Conservation (phyloP, 352 stramenopile genomes). For the Globisporangium abappressorium region DNA sequence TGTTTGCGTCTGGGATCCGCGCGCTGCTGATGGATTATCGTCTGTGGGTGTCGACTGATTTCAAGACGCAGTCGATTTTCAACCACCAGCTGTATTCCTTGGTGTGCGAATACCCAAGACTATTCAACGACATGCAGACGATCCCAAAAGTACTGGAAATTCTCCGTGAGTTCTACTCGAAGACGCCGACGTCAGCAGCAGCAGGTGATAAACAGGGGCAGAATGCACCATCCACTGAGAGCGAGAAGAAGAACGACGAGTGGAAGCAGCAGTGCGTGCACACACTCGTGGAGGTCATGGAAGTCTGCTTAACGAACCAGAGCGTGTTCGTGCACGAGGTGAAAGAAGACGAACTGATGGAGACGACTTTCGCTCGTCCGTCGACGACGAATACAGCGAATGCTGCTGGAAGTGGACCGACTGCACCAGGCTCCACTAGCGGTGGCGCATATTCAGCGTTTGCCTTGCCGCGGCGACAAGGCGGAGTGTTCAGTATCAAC, state of each 20-base stretch:
- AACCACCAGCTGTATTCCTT: constrained; percentile 75
- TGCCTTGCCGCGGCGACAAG: constrained; percentile 34
- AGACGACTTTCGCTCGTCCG: constrained; percentile 58
- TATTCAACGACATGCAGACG: constrained; percentile 63
- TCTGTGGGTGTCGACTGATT: constrained; percentile 57
- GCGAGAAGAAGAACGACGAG: constrained; percentile 53
- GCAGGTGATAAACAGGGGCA: constrained; percentile 4
- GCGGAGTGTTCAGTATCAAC: constrained; percentile 72
- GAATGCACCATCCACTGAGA: constrained; percentile 8
- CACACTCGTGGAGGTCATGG: constrained; percentile 68
- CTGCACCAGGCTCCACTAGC: constrained; percentile 5
- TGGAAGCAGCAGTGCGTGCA: constrained; percentile 79
- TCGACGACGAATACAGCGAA: constrained; percentile 13
- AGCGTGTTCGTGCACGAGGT: constrained; percentile 67
- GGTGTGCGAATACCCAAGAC: constrained; percentile 61
- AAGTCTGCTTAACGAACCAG: constrained; percentile 76
- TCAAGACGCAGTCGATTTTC: constrained; percentile 80
- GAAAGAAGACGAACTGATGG: constrained; percentile 63
- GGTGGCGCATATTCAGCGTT: constrained; percentile 17
- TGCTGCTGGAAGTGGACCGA: constrained; percentile 5
- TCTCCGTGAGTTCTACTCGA: constrained; percentile 52
- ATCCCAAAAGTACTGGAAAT: constrained; percentile 66
- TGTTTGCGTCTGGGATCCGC: constrained; percentile 68
- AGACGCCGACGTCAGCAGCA: constrained; percentile 1
- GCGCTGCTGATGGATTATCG: constrained; percentile 68